phyloP scores from a whole-genome alignment of 805 yeast genomes.

The Vanderwaltozyma tropicalis region DNA sequence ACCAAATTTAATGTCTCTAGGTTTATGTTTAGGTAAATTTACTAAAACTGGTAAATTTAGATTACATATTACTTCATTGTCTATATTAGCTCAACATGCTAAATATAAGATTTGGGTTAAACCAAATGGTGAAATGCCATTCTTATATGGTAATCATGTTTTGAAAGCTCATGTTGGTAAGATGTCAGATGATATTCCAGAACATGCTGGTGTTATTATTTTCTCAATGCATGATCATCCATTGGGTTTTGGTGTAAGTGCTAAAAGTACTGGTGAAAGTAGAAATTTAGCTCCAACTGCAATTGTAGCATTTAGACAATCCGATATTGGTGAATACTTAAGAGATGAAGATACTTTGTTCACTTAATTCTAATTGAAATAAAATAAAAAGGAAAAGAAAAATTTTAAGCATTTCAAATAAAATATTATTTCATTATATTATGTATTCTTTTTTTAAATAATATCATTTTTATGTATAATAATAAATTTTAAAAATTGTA shows the following conservation, averaged over 20 bases:
- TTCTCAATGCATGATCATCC: constrained; percentile 89
- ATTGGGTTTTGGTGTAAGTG: constrained; percentile 89
- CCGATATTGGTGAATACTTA: constrained; percentile 93
- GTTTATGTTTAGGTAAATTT: constrained; percentile 90
- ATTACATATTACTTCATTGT: constrained; percentile 84
- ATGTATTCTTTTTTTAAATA: no score
- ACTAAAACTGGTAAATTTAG: constrained; percentile 96
- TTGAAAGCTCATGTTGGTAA: constrained; percentile 94
- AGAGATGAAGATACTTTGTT: constrained; percentile 96
- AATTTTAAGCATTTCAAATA: no score
- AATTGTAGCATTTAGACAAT: constrained; percentile 91
- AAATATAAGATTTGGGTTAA: constrained; percentile 94
- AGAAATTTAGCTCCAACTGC: constrained; percentile 85
- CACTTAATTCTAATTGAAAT: constrained; percentile 35
- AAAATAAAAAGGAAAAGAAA: no score
- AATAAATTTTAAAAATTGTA: neutral
- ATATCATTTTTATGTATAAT: no score
- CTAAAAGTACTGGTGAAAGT: constrained; percentile 83
- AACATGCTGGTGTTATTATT: constrained; percentile 90
- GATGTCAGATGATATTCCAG: constrained; percentile 95
- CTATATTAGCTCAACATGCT: constrained; percentile 75
- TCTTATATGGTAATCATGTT: constrained; percentile 90
- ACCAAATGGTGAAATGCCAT: constrained; percentile 97
- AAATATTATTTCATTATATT: no score
- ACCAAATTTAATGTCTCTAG: constrained; percentile 82